Percentiles rank a stretch among this genome's conserved stretches.
Conservation (phyloP, 2,329 filamentous ascomycete genomes). For the Neonectria faginata region DNA sequence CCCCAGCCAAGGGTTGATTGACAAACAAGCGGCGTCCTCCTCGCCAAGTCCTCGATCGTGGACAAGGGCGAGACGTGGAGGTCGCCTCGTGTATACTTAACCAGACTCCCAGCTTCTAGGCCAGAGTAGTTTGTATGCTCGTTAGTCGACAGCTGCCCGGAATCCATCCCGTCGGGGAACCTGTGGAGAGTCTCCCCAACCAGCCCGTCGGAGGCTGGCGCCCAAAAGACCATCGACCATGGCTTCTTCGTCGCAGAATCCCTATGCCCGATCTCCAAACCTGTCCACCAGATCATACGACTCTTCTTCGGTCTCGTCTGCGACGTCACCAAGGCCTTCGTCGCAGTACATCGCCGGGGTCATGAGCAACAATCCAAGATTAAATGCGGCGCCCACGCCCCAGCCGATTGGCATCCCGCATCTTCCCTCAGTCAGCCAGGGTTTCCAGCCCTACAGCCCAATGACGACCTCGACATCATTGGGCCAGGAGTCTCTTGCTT, state of each 20-base stretch:
- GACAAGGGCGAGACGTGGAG: conserved; percentile 31
- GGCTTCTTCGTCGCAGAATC: conserved; percentile 66
- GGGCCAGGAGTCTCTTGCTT: conserved; percentile 71
- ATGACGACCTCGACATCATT: conserved; percentile 62
- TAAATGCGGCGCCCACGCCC: conserved; percentile 61
- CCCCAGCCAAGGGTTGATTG: conserved; percentile 34
- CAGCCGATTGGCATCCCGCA: conserved; percentile 67
- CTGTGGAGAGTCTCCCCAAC: conserved; percentile 33
- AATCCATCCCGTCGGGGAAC: conserved; percentile 34
- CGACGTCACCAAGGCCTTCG: conserved; percentile 68
- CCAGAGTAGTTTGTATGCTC: conserved; percentile 42
- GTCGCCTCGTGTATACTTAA: conserved; percentile 36
- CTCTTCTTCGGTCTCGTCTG: conserved; percentile 72
- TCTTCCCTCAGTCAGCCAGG: conserved; percentile 60
- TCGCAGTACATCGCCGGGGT: conserved; percentile 64
- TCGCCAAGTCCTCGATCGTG: conserved; percentile 26
- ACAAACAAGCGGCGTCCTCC: conserved; percentile 38
- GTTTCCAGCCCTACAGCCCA: conserved; percentile 66
- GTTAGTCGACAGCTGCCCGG: conserved; percentile 38
- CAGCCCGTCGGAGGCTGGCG: conserved; percentile 33
- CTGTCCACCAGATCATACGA: conserved; percentile 71
- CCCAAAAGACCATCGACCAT: conserved; percentile 51
- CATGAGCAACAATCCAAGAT: conserved; percentile 64
- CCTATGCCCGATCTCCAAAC: conserved; percentile 71
- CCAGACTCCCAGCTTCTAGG: conserved; percentile 32